Evolutionary conservation across 768 basidiomycete genomes (phyloP).

Genomic region (Crassisporium funariophilum): DNA sequence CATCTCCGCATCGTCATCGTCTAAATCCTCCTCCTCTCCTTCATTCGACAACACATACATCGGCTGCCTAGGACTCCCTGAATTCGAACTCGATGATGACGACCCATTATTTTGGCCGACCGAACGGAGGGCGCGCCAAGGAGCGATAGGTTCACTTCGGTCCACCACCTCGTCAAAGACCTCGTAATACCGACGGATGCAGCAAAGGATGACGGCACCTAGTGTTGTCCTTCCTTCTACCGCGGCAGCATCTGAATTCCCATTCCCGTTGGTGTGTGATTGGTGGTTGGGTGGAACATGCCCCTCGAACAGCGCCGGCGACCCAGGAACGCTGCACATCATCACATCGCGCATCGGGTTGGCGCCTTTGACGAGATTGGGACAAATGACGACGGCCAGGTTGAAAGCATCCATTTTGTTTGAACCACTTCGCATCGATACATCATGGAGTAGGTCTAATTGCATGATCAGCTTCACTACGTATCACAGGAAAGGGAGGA

Average conservation of each 20-base stretch:
- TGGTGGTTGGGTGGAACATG: slow-evolving; percentile 24
- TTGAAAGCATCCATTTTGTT: slow-evolving; percentile 88
- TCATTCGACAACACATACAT: slow-evolving; percentile 29
- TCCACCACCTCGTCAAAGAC: slow-evolving; percentile 83
- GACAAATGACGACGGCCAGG: slow-evolving; percentile 75
- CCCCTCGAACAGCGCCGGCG: slow-evolving; percentile 41
- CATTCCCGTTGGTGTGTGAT: slow-evolving; percentile 9
- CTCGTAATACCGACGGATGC: slow-evolving; percentile 83
- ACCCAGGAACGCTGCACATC: slow-evolving; percentile 68
- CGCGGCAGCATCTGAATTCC: slow-evolving; percentile 23
- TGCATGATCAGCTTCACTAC: slow-evolving; percentile 5
- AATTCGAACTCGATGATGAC: slow-evolving; percentile 24
- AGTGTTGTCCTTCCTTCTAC: slow-evolving; percentile 61
- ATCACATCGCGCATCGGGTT: slow-evolving; percentile 71
- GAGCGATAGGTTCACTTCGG: slow-evolving; percentile 59
- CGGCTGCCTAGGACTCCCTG: slow-evolving; percentile 15
- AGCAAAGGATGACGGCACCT: slow-evolving; percentile 71
- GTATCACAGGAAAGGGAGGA: slow-evolving; percentile 7
- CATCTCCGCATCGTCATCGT: slow-evolving; percentile 53
- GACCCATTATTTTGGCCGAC: slow-evolving; percentile 23
- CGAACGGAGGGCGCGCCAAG: slow-evolving; percentile 32
- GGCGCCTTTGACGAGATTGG: slow-evolving; percentile 74
- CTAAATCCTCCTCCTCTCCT: slow-evolving; percentile 67
- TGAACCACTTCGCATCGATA: slow-evolving; percentile 62
- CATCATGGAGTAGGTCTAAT: slow-evolving; percentile 77